phyloP scores from a whole-genome alignment of 2,329 filamentous ascomycete genomes.

The Claviceps sp. region DNA sequence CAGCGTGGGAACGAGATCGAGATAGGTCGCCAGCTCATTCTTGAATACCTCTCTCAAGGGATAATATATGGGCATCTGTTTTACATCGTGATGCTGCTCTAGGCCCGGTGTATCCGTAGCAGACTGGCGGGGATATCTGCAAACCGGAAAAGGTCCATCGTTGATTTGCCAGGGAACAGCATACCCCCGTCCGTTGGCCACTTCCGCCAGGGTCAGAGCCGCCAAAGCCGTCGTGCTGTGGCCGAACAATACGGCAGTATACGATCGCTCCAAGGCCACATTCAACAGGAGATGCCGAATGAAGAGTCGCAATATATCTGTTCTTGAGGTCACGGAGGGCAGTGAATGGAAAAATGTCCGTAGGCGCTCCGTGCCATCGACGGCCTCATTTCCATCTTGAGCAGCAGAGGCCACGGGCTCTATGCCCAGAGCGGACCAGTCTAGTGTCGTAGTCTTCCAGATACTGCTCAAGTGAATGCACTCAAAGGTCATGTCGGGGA shows the following conservation, averaged over 20 bases:
- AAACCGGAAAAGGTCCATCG: conserved; percentile 46
- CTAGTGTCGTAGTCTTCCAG: conserved; percentile 35
- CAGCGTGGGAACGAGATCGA: conserved; percentile 40
- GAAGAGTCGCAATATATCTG: conserved; percentile 60
- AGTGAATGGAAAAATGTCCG: conserved; percentile 44
- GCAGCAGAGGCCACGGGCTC: conserved; percentile 3
- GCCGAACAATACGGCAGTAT: conserved; percentile 64
- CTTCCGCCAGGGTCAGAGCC: conserved; percentile 72
- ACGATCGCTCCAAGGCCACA: conserved; percentile 44
- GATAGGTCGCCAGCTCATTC: conserved; percentile 62
- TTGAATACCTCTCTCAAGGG: conserved; percentile 76
- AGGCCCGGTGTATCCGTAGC: conserved; percentile 10
- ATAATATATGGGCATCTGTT: conserved; percentile 46
- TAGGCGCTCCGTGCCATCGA: conserved; percentile 30
- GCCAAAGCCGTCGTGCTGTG: conserved; percentile 81
- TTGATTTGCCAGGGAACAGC: conserved; percentile 69
- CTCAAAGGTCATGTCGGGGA: conserved; percentile 53
- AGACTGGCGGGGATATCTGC: conserved; percentile 13
- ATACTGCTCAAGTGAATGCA: conserved; percentile 50
- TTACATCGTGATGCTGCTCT: conserved; percentile 9
- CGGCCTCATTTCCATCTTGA: not conserved
- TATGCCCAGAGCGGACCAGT: conserved; percentile 35
- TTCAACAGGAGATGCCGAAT: conserved; percentile 58
- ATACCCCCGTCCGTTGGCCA: conserved; percentile 81
- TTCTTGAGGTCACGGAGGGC: conserved; percentile 59